A percentile compares a stretch with the other conserved stretches of the same genome.
Evolutionary conservation across 441 rosid genomes (phyloP).

Genomic region (Sinapis alba): DNA sequence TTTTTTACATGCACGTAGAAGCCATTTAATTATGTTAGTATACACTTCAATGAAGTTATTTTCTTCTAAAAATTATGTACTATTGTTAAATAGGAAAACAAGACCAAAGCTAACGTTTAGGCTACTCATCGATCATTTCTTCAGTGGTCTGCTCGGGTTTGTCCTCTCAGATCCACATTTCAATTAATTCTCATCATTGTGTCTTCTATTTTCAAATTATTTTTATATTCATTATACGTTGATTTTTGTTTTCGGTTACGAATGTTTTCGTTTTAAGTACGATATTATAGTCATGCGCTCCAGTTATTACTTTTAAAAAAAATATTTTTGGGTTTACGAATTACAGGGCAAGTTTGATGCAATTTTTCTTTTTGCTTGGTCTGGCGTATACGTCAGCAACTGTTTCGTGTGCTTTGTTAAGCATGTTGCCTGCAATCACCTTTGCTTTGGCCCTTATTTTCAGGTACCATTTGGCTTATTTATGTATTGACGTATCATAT

Average conservation of each 20-base stretch:
- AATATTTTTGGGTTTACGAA: not conserved
- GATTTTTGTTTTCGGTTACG: not conserved
- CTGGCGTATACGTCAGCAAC: conserved; percentile 60
- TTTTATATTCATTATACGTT: not conserved
- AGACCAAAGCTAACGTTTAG: conserved; percentile 36
- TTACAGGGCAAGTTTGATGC: conserved; percentile 56
- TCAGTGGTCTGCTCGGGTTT: conserved; percentile 43
- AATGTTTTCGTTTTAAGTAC: not conserved
- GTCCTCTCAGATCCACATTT: not conserved
- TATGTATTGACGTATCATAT: not conserved
- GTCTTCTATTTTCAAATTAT: not conserved
- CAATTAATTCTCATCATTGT: not conserved
- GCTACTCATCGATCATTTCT: conserved; percentile 37
- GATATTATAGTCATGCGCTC: not conserved
- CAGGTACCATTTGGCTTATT: conserved; percentile 43
- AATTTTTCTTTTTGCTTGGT: conserved; percentile 57
- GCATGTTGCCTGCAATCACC: conserved; percentile 57
- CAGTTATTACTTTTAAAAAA: too few relatives aligned
- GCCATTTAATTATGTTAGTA: too few relatives aligned
- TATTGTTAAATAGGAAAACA: conserved; percentile 27
- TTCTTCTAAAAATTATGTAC: not conserved
- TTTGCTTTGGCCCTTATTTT: conserved; percentile 54
- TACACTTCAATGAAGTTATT: not conserved
- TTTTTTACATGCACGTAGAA: too few relatives aligned
- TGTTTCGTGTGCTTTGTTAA: conserved; percentile 52